These are phyloP conservation scores for Teratosphaeria viscida DNA, from an alignment of 2,329 filamentous ascomycete genomes.

Conservation along the genomic window DNA sequence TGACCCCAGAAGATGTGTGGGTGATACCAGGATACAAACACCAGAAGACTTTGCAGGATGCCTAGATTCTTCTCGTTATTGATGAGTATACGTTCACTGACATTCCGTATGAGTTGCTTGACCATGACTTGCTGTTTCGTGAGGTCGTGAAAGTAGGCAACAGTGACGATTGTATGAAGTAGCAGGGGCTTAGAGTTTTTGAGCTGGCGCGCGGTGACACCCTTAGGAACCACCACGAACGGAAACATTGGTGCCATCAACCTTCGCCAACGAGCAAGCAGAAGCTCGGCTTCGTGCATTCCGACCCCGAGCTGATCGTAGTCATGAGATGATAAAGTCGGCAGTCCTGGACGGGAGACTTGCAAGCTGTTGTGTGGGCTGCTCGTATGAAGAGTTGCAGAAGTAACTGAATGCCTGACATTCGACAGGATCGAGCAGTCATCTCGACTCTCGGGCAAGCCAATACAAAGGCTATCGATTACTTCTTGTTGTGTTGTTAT, in stretches of 20 bases:
- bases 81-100: slow-evolving; percentile 20
- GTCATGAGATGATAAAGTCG: background rate
- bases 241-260: slow-evolving; percentile 18
- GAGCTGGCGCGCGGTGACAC: slow-evolving; percentile 13
- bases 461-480: background rate
- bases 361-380: background rate
- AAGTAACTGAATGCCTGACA: background rate
- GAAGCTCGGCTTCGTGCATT: slow-evolving; percentile 16
- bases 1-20: slow-evolving; percentile 21
- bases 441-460: background rate
- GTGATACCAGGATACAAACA: slow-evolving; percentile 15
- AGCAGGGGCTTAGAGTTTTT: slow-evolving; percentile 18
- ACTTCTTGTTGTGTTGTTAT: background rate
- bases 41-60: slow-evolving; percentile 17
- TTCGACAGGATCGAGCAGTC: background rate
- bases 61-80: slow-evolving; percentile 22
- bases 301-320: slow-evolving; percentile 6
- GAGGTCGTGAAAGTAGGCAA: slow-evolving; percentile 20
- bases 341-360: background rate
- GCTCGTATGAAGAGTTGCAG: background rate
- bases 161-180: slow-evolving; percentile 20
- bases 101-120: slow-evolving; percentile 19
- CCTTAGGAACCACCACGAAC: slow-evolving; percentile 16
- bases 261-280: slow-evolving; percentile 18
- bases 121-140: slow-evolving; percentile 16